Base-by-base conservation (phyloP, 192 early-diverging fungal species). In the Mortierella hygrophila region DNA sequence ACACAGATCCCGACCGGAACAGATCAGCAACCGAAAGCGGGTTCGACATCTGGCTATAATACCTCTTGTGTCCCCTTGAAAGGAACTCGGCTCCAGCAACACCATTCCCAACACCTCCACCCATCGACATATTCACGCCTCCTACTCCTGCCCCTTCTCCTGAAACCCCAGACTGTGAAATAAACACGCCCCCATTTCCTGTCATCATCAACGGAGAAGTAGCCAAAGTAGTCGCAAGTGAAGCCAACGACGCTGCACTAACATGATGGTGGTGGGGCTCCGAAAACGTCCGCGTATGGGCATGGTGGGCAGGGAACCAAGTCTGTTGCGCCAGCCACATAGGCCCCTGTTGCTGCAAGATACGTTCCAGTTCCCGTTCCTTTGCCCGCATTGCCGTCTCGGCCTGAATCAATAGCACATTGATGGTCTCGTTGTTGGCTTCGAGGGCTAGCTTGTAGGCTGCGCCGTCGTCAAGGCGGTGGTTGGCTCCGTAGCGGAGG, bases 11-110 rank as follows among this genome's bases (percentile, higher is more conserved):
- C 1, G 84, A 86, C 4, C 84, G 42, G 41, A 86, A 86, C 65
- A 86, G 42, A 46, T 86, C 84, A 5, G 84, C 78, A n/a, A 78
- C 75, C 23, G 84, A 80, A 29, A 86, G 71, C 10, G 79, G 74
- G 44, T 65, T 86, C n/a, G 84, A 80, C 16, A 86, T 86, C 57
- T 86, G 84, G 35, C 84, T 86, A 23, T 86, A 86, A 26, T 74
- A 77, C 78, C 84, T 75, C 63, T 86, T 86, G 29, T 86, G 79
- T 2, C 84, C 79, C 57, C 84, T 71, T 26, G 75, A 46, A 38
- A 85, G 3, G 26, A 47, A 26, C n/a, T 77, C 69, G 7, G 20
- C 0, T 21, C 69, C 69, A 23, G 4, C 23, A 41, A 13, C 26
- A 52, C 47, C 47, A 46, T 46, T 52, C 60, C 55, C 44, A 46